A percentile compares a stretch with the other conserved stretches of the same genome.
These are phyloP conservation scores for Magnusiomyces suaveolens DNA, from an alignment of 1,139 yeast species.

Conservation along the genomic window DNA sequence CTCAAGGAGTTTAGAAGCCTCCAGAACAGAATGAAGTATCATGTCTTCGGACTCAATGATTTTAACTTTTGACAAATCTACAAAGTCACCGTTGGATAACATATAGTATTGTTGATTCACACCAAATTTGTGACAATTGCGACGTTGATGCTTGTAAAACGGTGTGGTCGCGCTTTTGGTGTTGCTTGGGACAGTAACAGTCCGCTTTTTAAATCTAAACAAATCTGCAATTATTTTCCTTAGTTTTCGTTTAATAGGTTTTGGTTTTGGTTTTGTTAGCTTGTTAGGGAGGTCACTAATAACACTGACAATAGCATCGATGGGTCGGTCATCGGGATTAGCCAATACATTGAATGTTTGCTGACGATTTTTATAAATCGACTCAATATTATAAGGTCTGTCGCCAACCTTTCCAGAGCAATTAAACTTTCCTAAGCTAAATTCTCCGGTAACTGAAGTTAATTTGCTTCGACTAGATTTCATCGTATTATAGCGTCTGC, in stretches of 20 bases:
- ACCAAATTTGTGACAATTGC: background rate
- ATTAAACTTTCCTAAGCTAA: too few relatives aligned
- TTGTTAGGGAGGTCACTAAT: background rate
- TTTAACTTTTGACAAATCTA: background rate
- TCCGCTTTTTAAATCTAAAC: background rate
- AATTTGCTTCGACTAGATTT: too few relatives aligned
- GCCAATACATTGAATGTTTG: background rate
- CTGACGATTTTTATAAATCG: background rate
- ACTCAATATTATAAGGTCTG: background rate
- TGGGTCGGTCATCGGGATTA: background rate
- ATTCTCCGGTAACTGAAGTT: too few relatives aligned
- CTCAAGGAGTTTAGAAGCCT: background rate
- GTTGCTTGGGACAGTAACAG: background rate
- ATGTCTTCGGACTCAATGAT: background rate
- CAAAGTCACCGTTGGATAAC: slow-evolving; percentile 5
- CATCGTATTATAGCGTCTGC: too few relatives aligned
- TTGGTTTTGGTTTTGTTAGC: background rate
- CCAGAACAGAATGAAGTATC: background rate
- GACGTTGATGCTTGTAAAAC: background rate
- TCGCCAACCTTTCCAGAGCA: background rate
- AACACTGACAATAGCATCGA: background rate
- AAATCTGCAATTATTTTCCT: background rate
- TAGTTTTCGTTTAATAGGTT: background rate
- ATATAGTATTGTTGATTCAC: background rate
- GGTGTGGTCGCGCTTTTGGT: too few relatives aligned